Evolutionary conservation across 768 basidiomycete species (phyloP).

Genomic region (Imleria badia): DNA sequence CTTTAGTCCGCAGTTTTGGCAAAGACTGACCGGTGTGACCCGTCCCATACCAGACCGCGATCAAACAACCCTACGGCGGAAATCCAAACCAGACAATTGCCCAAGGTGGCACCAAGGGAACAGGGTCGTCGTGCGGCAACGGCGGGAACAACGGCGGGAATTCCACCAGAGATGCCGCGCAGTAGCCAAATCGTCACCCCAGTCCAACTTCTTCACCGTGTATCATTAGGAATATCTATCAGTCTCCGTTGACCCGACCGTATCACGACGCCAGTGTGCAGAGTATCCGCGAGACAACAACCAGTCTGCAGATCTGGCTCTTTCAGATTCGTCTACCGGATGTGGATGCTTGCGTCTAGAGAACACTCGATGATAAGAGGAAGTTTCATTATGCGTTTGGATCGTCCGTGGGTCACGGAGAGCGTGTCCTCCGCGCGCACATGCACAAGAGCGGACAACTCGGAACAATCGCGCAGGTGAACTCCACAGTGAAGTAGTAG

Average conservation of each 20-base stretch:
- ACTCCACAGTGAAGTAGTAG: neutral
- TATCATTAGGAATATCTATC: conserved; percentile 4
- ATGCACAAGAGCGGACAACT: neutral
- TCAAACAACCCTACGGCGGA: conserved; percentile 20
- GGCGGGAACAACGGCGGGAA: neutral
- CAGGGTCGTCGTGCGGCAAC: neutral
- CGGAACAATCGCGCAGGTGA: too few species aligned
- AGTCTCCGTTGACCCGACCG: neutral
- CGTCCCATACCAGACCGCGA: neutral
- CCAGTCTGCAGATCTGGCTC: neutral
- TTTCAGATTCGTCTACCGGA: neutral
- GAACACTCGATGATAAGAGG: neutral
- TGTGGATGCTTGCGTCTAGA: neutral
- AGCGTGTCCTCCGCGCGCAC: neutral
- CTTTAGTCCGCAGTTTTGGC: neutral
- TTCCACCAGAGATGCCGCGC: neutral
- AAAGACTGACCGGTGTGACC: neutral
- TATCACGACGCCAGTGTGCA: neutral
- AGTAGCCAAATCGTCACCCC: neutral
- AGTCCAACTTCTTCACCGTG: neutral
- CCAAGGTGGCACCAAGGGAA: neutral
- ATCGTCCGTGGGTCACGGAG: neutral
- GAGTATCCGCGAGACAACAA: neutral
- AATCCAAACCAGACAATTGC: rapidly evolving
- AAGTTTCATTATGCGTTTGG: neutral